Conservation (phyloP, 129 eudicot species). For the Artemisia annua region DNA sequence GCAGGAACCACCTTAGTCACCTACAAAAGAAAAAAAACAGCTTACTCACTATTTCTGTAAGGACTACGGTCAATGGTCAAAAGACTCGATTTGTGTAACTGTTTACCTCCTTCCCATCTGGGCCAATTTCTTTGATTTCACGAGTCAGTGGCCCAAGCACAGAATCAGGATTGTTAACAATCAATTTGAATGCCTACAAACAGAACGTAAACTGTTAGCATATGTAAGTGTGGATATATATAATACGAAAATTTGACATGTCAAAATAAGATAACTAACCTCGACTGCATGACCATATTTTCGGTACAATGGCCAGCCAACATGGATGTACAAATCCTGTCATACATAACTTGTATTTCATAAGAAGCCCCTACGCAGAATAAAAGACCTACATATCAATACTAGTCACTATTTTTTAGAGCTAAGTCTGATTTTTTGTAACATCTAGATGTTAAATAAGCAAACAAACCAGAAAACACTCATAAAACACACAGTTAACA, state of each 20-base stretch:
- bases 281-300: slow-evolving; percentile 80
- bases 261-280: slow-evolving; percentile 25
- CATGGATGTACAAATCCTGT: slow-evolving; percentile 73
- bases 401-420: slow-evolving; percentile 23
- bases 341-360: slow-evolving; percentile 43
- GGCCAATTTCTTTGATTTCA: slow-evolving; percentile 53
- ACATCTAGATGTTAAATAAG: background rate
- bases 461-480: background rate
- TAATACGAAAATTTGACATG: slow-evolving; percentile 10
- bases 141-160: slow-evolving; percentile 51
- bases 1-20: slow-evolving; percentile 70
- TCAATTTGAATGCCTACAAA: slow-evolving; percentile 55
- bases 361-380: slow-evolving; percentile 45
- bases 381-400: slow-evolving; percentile 33
- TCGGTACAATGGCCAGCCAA: slow-evolving; percentile 78
- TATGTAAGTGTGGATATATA: background rate
- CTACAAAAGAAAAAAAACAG: slow-evolving; percentile 26
- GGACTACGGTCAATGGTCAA: slow-evolving; percentile 15
- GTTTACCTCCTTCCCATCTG: slow-evolving; percentile 62
- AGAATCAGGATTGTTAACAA: slow-evolving; percentile 61
- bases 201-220: background rate
- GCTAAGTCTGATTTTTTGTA: slow-evolving; percentile 18
- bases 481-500: background rate
- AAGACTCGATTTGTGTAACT: background rate
- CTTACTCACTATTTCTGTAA: background rate